Conservation (phyloP, 371 early-diverging fungal species). For the Cokeromyces recurvatus region DNA sequence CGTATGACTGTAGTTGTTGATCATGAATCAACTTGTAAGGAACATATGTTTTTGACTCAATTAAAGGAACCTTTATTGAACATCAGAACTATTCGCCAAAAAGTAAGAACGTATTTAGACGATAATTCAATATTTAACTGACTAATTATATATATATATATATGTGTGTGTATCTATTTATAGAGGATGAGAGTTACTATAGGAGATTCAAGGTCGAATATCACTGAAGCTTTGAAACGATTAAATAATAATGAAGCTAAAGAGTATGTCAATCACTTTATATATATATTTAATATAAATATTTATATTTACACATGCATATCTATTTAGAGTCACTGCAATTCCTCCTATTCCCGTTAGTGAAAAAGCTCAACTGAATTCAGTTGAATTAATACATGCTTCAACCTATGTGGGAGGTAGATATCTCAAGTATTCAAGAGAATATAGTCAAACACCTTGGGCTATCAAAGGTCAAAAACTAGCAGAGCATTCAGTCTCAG, state of each 20-base stretch:
- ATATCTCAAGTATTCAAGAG: slow-evolving; percentile 82
- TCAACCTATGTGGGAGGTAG: slow-evolving; percentile 61
- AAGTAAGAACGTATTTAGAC: slow-evolving; percentile 24
- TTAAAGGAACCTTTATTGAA: slow-evolving; percentile 56
- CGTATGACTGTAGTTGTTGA: slow-evolving; percentile 54
- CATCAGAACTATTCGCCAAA: slow-evolving; percentile 51
- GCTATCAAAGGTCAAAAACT: slow-evolving; percentile 63
- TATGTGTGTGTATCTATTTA: too few species aligned
- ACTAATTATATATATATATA: too few species aligned
- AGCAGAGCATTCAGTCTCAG: slow-evolving; percentile 78
- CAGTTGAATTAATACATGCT: slow-evolving; percentile 40
- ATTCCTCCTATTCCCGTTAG: slow-evolving; percentile 45
- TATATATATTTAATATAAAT: too few species aligned
- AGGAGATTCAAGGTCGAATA: slow-evolving; percentile 55
- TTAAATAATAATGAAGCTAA: slow-evolving; percentile 49
- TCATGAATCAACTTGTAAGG: slow-evolving; percentile 54
- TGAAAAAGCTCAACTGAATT: slow-evolving; percentile 25
- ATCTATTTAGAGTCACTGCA: slow-evolving; percentile 16
- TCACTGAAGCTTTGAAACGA: slow-evolving; percentile 49
- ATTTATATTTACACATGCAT: too few species aligned
- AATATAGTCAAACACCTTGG: slow-evolving; percentile 91
- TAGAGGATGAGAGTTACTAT: slow-evolving; percentile 39
- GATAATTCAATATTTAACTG: too few species aligned
- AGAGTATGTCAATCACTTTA: slow-evolving; percentile 47
- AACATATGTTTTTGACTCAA: slow-evolving; percentile 62